phyloP scores from a whole-genome alignment of 805 yeast species.

The Candida namnaoensis region DNA sequence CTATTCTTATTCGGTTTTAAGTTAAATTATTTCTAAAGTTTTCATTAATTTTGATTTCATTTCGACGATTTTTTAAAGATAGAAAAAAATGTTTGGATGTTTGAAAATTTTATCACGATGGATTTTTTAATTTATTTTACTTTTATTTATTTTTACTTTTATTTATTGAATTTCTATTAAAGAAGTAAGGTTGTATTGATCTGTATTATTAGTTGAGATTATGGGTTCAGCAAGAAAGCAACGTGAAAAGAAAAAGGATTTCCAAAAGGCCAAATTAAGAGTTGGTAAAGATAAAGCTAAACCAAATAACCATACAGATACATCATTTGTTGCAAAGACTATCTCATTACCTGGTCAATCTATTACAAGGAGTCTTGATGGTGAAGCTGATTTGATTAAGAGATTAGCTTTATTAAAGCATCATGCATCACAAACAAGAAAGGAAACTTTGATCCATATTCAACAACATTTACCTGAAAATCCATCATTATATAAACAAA shows the following conservation, averaged over 20 bases:
- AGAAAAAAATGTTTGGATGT: not conserved
- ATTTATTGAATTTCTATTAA: too few relatives aligned
- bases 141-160: too few relatives aligned
- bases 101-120: too few relatives aligned
- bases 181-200: too few relatives aligned
- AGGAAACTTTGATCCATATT: constrained; percentile 54
- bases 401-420: constrained; percentile 67
- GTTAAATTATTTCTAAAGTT: too few relatives aligned
- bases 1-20: too few relatives aligned
- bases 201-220: too few relatives aligned
- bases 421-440: constrained; percentile 61
- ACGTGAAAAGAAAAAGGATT: constrained; percentile 64
- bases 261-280: constrained; percentile 66
- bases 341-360: constrained; percentile 32
- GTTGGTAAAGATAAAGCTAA: constrained; percentile 79
- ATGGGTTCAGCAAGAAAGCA: constrained; percentile 50
- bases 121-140: too few relatives aligned
- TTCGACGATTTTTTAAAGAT: too few relatives aligned
- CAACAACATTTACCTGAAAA: constrained; percentile 43
- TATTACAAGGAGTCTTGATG: constrained; percentile 12
- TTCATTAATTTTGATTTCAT: too few relatives aligned
- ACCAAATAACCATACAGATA: constrained; percentile 73
- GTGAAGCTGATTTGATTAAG: constrained; percentile 42
- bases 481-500: constrained; percentile 45
- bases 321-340: constrained; percentile 68